Evolutionary conservation across 805 yeast genomes (phyloP).

Genomic region (Brettanomyces bruxellensis): DNA sequence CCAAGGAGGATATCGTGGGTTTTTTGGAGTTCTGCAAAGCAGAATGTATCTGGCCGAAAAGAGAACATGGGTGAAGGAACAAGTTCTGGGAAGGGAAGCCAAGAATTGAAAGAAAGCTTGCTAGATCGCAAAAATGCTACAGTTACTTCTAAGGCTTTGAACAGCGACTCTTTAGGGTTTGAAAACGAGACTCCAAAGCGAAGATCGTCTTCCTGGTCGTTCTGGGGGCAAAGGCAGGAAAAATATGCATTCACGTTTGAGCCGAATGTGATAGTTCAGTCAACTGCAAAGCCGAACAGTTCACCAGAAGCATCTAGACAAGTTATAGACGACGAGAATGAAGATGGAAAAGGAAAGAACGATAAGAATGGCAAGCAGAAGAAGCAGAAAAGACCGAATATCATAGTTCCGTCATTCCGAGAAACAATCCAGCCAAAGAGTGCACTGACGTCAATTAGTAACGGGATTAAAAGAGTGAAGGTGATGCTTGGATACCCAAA

Average conservation of each 20-base stretch:
- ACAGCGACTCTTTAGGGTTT: too few relatives aligned
- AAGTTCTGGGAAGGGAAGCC: too few relatives aligned
- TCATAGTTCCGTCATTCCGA: conserved; percentile 22
- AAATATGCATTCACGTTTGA: not conserved
- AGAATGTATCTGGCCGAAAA: too few relatives aligned
- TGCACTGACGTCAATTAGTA: conserved; percentile 6
- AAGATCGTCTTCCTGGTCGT: conserved; percentile 20
- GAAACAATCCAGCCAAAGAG: conserved; percentile 17
- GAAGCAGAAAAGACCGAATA: conserved; percentile 8
- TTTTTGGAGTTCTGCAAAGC: not conserved
- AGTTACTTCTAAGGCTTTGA: too few relatives aligned
- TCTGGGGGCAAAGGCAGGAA: conserved; percentile 14
- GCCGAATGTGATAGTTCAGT: conserved; percentile 3
- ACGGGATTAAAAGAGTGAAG: conserved; percentile 10
- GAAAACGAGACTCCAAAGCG: conserved; percentile 1
- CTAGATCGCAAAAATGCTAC: too few relatives aligned
- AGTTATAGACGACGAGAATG: too few relatives aligned
- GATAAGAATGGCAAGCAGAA: not conserved
- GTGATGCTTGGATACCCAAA: conserved; percentile 10
- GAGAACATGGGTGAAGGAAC: too few relatives aligned
- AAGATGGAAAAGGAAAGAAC: not conserved
- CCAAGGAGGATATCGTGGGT: not conserved
- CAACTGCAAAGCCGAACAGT: not conserved
- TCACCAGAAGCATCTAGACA: not conserved
- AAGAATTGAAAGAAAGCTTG: too few relatives aligned